Base-by-base conservation (phyloP, 2,329 filamentous ascomycete genomes). In the Sporothrix globosa region DNA sequence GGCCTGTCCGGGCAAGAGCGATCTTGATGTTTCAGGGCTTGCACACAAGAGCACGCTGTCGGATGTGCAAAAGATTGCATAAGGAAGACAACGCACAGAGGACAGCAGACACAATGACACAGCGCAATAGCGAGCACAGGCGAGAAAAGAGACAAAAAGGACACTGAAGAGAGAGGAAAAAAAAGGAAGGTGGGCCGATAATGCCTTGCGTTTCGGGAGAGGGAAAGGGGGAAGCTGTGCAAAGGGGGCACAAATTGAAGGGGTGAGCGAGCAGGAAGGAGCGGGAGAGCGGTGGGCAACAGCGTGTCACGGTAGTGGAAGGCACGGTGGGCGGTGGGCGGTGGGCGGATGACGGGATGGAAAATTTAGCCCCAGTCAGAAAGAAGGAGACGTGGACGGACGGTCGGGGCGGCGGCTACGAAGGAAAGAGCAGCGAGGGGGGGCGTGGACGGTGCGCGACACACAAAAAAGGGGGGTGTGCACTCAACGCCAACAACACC, bases 321-420 rank as follows among this genome's bases (percentile, higher is more conserved):
- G 71, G 65, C 53, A 39, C 70, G 72, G 67, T 72, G 67, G 71
- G 69, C 71, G 70, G 69, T 67, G 68, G 65, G 73, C 67, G 72
- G 73, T 73, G 72, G 72, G 72, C 72, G 71, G 73, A 73, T 71
- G 69, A 74, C 73, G 73, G 73, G 73, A 72, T 71, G 68, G 54
- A 69, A 70, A 69, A 72, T 70, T 56, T 68, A 61, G 21, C 66
- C 58, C 67, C 53, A 44, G 61, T 58, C 63, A 50, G 56, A 72
- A 58, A 39, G 41, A 61, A 39, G 41, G 65, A 70, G 46, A 27
- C 52, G 60, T 53, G 67, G 67, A 67, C 70, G 71, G 72, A 68
- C 69, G 70, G 71, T 68, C 71, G 67, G 69, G 68, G 70, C 71
- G 72, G 71, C 73, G 72, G 72, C 30, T 66, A 60, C 19, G 24